These are phyloP conservation scores for Spergularia marina DNA, from an alignment of 148 eudicot genomes.

Conservation along the genomic window DNA sequence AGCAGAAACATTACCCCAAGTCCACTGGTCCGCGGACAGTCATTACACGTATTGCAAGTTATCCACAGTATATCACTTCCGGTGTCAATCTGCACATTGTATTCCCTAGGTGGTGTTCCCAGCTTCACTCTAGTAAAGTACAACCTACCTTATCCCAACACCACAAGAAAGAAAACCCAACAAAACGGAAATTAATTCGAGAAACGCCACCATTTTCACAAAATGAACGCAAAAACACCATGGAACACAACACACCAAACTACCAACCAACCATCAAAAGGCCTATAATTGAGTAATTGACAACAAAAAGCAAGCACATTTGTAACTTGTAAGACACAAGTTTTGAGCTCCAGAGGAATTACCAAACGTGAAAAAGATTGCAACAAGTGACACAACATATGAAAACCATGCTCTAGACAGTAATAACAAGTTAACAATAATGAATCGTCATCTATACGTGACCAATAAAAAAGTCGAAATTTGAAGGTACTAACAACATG, in stretches of 20 bases:
- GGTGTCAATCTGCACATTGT: constrained; percentile 95
- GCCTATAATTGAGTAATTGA: too few relatives aligned
- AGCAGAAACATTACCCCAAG: constrained; percentile 67
- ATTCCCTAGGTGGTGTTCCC: constrained; percentile 93
- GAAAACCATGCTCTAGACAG: background rate
- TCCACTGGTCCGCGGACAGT: constrained; percentile 84
- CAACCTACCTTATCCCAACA: constrained; percentile 46
- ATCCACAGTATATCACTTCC: constrained; percentile 98
- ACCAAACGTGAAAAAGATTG: too few relatives aligned
- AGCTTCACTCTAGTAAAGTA: constrained; percentile 80
- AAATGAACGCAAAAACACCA: too few relatives aligned
- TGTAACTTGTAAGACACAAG: too few relatives aligned
- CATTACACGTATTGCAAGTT: constrained; percentile 69
- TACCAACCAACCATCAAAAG: too few relatives aligned
- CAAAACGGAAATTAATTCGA: background rate
- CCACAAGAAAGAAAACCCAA: background rate
- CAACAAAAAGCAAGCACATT: too few relatives aligned
- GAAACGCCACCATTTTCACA: background rate
- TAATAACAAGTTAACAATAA: too few relatives aligned
- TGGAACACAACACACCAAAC: too few relatives aligned
- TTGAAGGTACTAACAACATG: too few relatives aligned
- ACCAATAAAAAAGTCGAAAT: too few relatives aligned
- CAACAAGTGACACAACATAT: background rate
- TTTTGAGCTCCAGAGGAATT: too few relatives aligned
- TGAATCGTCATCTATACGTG: too few relatives aligned